Evolutionary conservation across 345 rosid species (phyloP), one percentile per base, ranked within the genome.

Genomic region (Eucalyptus pauciflora): DNA sequence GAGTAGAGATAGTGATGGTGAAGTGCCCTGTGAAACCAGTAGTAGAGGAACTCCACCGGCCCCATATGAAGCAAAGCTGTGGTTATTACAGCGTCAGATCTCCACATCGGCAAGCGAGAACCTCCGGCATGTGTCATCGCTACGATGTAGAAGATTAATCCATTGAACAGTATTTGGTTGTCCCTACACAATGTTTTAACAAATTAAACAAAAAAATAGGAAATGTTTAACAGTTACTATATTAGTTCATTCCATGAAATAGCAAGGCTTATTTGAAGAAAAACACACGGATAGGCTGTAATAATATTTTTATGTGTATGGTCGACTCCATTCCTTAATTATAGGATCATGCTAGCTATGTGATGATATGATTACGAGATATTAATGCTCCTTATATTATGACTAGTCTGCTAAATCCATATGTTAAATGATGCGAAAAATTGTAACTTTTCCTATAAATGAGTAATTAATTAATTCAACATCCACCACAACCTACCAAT

Each of bases 1-100:
- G 98, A 92, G 93, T 97, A 97, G 86, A 97, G 97, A 87, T 79
- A 95, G 90, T 96, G 98, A 90, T 96, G 99, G 90, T 97, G 99
- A 10, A 97, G 91, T n/a, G 95, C 97, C 85, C 94, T 90, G 87
- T 97, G 99, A 41, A 96, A 89, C 99, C 99, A 97, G 69, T 95
- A 97, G 90, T 96, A 96, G 4, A 96, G 91, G 85, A 97, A 95
- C 93, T 97, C 99, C 24, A 97, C 96, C 0, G 96, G 98, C 9
- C 98, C 98, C 2, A 93, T 89, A 54, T 97, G 98, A 31, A 97
- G 92, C 24, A 96, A 50, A 7, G 83, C 58, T 8, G 90, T 89
- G 33, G 95, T 37, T 48, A 96, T 71, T 15, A 93, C 87, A 25
- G 97, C 97, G 56, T 95, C 96, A 16, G 86, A 52, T 85, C 96